Evolutionary conservation across 2,329 filamentous ascomycete genomes (phyloP).

Genomic region (Aspergillus viridinutans): DNA sequence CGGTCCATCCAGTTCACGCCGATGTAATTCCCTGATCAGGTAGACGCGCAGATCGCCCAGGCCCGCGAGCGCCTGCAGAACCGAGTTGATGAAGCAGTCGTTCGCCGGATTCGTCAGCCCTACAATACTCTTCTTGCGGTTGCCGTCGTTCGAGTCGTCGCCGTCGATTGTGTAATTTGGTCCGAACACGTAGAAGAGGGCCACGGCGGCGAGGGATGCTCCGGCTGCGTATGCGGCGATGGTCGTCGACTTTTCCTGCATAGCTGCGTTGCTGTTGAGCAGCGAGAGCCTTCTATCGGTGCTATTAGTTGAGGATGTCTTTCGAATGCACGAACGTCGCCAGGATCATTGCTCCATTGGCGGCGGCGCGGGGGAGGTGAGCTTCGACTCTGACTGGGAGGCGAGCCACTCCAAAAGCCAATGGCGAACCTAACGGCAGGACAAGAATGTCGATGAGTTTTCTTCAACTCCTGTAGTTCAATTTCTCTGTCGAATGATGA

Average conservation of each 20-base stretch:
- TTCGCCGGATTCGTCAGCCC: conserved; percentile 89
- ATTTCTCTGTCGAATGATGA: neutral
- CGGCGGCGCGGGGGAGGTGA: neutral
- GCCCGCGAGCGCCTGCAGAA: conserved; percentile 87
- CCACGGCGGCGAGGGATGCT: conserved; percentile 89
- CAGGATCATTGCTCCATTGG: neutral
- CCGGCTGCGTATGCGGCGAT: conserved; percentile 92
- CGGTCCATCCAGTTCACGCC: conserved; percentile 72
- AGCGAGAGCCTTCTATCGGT: too few species aligned
- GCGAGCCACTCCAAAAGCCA: neutral
- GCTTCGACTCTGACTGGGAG: neutral
- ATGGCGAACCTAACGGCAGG: neutral
- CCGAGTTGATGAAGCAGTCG: conserved; percentile 95
- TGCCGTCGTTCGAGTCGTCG: conserved; percentile 57
- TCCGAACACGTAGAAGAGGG: conserved; percentile 93
- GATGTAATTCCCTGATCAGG: conserved; percentile 84
- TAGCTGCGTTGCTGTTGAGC: conserved; percentile 33
- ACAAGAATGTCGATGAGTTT: neutral
- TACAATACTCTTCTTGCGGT: conserved; percentile 79
- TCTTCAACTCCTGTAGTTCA: neutral
- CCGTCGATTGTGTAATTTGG: conserved; percentile 95
- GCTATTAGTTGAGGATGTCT: neutral
- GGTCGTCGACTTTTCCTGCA: conserved; percentile 78
- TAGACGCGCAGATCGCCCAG: conserved; percentile 85
- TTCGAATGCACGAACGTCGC: neutral